Conservation (phyloP, 2,329 filamentous ascomycete genomes). For the Zopfia rhizophila region DNA sequence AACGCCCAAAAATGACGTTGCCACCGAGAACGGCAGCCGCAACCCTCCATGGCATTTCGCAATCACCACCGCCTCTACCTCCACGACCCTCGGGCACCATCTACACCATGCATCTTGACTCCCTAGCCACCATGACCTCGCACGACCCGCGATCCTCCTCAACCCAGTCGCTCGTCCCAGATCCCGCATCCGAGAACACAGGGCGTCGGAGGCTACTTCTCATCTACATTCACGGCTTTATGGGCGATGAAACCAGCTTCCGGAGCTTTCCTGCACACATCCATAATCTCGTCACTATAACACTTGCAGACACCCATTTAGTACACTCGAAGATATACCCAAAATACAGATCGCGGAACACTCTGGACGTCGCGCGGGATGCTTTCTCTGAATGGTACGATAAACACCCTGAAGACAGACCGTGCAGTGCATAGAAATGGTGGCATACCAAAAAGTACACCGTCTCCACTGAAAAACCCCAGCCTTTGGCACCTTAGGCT, state of each 20-base stretch:
- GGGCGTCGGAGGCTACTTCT: constrained; percentile 72
- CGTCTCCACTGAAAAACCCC: no score
- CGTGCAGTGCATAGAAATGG: constrained; percentile 23
- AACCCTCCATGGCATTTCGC: constrained; percentile 19
- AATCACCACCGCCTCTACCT: constrained; percentile 45
- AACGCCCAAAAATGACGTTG: constrained; percentile 22
- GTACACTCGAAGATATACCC: constrained; percentile 90
- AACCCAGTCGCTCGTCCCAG: constrained; percentile 57
- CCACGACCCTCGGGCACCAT: constrained; percentile 34
- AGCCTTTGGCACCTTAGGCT: no score
- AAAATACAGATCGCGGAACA: constrained; percentile 78
- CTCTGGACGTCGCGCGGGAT: constrained; percentile 78
- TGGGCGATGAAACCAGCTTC: constrained; percentile 89
- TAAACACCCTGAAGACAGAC: constrained; percentile 1
- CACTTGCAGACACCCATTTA: constrained; percentile 76
- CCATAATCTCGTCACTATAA: constrained; percentile 75
- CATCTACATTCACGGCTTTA: constrained; percentile 90
- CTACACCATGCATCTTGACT: constrained; percentile 27
- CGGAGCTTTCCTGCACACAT: constrained; percentile 88
- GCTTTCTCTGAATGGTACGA: constrained; percentile 81
- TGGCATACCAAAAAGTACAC: no score
- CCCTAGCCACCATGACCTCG: constrained; percentile 39
- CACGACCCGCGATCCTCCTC: constrained; percentile 58
- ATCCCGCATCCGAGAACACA: constrained; percentile 37
- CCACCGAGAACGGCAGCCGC: constrained; percentile 13